A percentile compares a stretch with the other conserved stretches of the same genome.
Conservation (phyloP, 1,284 basidiomycete species). For the Malassezia yamatoensis region DNA sequence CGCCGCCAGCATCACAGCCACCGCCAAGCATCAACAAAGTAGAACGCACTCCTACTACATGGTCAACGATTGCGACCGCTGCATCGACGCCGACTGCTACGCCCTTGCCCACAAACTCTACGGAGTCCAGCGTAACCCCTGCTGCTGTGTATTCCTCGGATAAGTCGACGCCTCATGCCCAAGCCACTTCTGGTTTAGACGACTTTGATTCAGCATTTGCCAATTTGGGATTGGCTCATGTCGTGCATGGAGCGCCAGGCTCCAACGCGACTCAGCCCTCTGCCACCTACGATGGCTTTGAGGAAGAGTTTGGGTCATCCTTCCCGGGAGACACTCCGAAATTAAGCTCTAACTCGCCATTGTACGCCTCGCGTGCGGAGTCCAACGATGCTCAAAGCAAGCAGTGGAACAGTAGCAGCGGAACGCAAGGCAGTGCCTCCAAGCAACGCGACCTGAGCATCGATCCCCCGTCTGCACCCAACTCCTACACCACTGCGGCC, state of each 20-base stretch:
- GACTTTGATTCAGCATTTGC: conserved; percentile 46
- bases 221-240: conserved; percentile 32
- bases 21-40: background rate
- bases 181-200: conserved; percentile 22
- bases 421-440: too few relatives aligned
- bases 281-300: conserved; percentile 4
- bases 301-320: conserved; percentile 32
- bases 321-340: background rate
- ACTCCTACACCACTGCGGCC: background rate
- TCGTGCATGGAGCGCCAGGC: conserved; percentile 19
- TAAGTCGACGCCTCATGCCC: background rate
- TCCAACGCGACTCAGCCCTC: background rate
- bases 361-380: background rate
- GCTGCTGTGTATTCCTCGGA: background rate
- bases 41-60: background rate
- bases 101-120: background rate
- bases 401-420: background rate
- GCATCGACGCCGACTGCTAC: background rate
- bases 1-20: background rate
- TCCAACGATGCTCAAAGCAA: background rate
- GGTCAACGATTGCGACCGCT: background rate
- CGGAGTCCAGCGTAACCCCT: too few relatives aligned
- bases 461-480: too few relatives aligned
- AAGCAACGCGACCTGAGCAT: too few relatives aligned
- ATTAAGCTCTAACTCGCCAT: background rate